phyloP scores from a whole-genome alignment of 1,284 basidiomycete genomes.

The Ustilago vetiveriae region DNA sequence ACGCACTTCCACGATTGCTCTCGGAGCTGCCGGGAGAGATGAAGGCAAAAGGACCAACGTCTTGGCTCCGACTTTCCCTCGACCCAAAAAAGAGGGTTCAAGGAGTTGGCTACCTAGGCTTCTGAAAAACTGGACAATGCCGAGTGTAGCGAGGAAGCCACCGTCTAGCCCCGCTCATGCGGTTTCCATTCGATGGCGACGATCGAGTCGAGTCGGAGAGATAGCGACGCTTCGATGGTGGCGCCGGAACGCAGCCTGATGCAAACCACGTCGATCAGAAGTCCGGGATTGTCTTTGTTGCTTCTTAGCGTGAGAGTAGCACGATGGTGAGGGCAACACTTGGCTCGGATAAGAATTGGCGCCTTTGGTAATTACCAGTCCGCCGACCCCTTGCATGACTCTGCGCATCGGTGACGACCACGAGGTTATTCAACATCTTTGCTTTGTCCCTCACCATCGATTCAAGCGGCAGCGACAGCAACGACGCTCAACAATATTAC shows the following conservation, averaged over 20 bases:
- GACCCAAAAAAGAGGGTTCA: too few relatives aligned
- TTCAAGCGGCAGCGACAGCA: too few relatives aligned
- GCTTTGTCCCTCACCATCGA: not conserved
- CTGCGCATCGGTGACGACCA: not conserved
- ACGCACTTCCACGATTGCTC: too few relatives aligned
- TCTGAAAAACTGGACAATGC: too few relatives aligned
- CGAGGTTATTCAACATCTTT: constrained; percentile 2
- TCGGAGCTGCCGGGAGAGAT: too few relatives aligned
- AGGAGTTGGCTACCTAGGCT: too few relatives aligned
- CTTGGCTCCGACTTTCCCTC: too few relatives aligned
- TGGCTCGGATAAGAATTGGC: not conserved
- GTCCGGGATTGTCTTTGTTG: not conserved
- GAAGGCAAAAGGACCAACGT: too few relatives aligned
- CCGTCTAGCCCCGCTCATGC: not conserved
- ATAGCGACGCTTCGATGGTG: not conserved
- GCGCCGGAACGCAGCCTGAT: not conserved
- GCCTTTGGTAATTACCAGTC: not conserved
- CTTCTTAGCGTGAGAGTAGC: not conserved
- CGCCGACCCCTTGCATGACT: constrained; percentile 5
- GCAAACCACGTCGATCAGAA: not conserved
- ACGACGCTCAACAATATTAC: too few relatives aligned
- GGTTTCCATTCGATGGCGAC: not conserved
- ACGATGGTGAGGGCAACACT: not conserved
- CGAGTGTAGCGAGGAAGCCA: too few relatives aligned
- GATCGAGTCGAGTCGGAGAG: not conserved